These are phyloP conservation scores for Macaranga tanarius DNA, from an alignment of 441 rosid species.

Conservation along the genomic window DNA sequence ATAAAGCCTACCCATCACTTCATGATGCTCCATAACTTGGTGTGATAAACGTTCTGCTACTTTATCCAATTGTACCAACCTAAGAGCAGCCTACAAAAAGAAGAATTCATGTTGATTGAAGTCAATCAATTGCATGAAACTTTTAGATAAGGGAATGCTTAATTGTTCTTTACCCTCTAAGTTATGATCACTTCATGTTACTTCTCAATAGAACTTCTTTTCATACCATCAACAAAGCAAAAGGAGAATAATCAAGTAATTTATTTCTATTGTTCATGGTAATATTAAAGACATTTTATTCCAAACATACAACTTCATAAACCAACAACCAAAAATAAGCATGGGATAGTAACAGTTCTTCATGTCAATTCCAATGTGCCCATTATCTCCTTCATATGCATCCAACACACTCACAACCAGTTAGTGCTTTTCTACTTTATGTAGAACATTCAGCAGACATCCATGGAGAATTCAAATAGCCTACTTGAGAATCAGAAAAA, in stretches of 20 bases:
- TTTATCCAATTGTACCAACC: conserved; percentile 83
- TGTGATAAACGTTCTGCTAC: conserved; percentile 78
- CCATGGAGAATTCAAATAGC: not conserved
- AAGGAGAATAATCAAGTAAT: not conserved
- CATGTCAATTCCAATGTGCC: not conserved
- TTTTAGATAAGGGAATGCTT: not conserved
- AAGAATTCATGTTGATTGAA: conserved; percentile 14
- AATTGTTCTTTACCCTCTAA: not conserved
- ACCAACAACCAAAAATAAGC: not conserved
- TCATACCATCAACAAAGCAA: not conserved
- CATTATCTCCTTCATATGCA: not conserved
- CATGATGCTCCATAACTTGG: conserved; percentile 95
- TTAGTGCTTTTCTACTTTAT: not conserved
- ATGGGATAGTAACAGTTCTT: not conserved
- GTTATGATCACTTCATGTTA: not conserved
- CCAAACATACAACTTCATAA: not conserved
- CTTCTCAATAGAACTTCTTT: not conserved
- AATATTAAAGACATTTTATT: not conserved
- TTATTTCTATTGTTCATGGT: not conserved
- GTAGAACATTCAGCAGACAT: not conserved
- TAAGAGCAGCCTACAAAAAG: conserved; percentile 70
- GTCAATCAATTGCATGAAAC: conserved; percentile 11
- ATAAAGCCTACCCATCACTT: conserved; percentile 88
- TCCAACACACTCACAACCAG: not conserved
- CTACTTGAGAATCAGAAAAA: not conserved